Conservation (phyloP, 768 basidiomycete genomes). For the Harrya chromipes region DNA sequence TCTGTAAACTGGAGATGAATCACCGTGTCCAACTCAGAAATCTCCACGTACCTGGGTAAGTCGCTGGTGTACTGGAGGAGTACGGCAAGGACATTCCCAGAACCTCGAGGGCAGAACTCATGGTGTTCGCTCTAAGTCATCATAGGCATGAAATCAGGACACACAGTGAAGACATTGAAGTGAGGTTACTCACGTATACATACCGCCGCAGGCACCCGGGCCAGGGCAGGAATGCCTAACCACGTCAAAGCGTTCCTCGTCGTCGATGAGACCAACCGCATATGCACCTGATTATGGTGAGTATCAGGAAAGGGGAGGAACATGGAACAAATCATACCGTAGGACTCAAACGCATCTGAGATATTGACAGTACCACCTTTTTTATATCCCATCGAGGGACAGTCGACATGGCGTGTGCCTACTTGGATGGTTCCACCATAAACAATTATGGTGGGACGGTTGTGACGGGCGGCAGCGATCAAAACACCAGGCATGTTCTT, state of each 20-base stretch:
- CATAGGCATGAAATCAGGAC: neutral
- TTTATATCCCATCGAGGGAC: slow-evolving; percentile 71
- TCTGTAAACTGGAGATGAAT: slow-evolving; percentile 37
- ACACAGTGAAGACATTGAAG: neutral
- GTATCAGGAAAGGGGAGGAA: neutral
- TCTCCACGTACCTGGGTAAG: slow-evolving; percentile 52
- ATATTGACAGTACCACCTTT: slow-evolving; percentile 85
- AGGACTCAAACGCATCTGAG: slow-evolving; percentile 82
- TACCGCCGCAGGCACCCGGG: slow-evolving; percentile 81
- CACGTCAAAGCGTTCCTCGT: slow-evolving; percentile 81
- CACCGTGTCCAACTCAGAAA: neutral
- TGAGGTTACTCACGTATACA: slow-evolving; percentile 63
- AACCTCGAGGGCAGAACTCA: slow-evolving; percentile 82
- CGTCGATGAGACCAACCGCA: slow-evolving; percentile 69
- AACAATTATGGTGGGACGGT: slow-evolving; percentile 83
- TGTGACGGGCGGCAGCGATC: slow-evolving; percentile 83
- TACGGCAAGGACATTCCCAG: slow-evolving; percentile 85
- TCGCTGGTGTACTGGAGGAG: slow-evolving; percentile 70
- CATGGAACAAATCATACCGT: slow-evolving; percentile 42
- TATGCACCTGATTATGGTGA: slow-evolving; percentile 56
- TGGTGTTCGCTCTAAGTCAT: slow-evolving; percentile 68
- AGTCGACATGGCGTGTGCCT: slow-evolving; percentile 74
- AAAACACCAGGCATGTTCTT: slow-evolving; percentile 93
- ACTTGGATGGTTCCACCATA: slow-evolving; percentile 85
- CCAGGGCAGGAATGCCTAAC: slow-evolving; percentile 85